These are phyloP conservation scores for Termitomyces sp. DNA, from an alignment of 768 basidiomycete genomes.

Conservation along the genomic window DNA sequence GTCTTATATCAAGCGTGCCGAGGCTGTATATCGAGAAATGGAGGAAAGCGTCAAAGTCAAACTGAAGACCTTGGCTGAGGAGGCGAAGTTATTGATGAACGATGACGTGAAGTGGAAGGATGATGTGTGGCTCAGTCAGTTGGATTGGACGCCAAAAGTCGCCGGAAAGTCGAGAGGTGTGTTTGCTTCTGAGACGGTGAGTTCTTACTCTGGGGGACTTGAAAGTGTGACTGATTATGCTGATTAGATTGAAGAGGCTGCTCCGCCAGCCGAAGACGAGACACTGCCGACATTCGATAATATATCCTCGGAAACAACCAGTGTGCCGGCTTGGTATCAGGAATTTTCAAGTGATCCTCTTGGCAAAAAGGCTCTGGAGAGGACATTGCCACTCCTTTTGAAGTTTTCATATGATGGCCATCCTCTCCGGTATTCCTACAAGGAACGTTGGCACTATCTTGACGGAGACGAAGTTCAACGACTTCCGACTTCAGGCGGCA, in stretches of 20 bases:
- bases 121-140: conserved; percentile 82
- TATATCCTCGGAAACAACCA: neutral
- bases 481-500: conserved; percentile 40
- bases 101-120: conserved; percentile 46
- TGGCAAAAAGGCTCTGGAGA: conserved; percentile 34
- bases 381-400: conserved; percentile 64
- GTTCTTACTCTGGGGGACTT: conserved; percentile 1
- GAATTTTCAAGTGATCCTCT: conserved; percentile 40
- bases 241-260: conserved; percentile 1
- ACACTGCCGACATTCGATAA: neutral
- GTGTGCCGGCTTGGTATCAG: conserved; percentile 55
- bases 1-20: conserved; percentile 71
- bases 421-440: conserved; percentile 48
- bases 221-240: neutral
- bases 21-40: conserved; percentile 60
- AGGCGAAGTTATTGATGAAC: conserved; percentile 59
- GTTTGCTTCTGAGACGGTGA: conserved; percentile 19
- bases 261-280: neutral
- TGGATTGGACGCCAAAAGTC: conserved; percentile 93
- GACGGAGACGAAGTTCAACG: conserved; percentile 24
- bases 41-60: conserved; percentile 74
- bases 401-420: conserved; percentile 52
- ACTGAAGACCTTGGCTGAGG: conserved; percentile 61
- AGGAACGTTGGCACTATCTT: conserved; percentile 67
- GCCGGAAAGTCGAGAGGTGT: conserved; percentile 66